These are phyloP conservation scores for Erysimum cheiri DNA, from an alignment of 441 rosid species.

Conservation along the genomic window DNA sequence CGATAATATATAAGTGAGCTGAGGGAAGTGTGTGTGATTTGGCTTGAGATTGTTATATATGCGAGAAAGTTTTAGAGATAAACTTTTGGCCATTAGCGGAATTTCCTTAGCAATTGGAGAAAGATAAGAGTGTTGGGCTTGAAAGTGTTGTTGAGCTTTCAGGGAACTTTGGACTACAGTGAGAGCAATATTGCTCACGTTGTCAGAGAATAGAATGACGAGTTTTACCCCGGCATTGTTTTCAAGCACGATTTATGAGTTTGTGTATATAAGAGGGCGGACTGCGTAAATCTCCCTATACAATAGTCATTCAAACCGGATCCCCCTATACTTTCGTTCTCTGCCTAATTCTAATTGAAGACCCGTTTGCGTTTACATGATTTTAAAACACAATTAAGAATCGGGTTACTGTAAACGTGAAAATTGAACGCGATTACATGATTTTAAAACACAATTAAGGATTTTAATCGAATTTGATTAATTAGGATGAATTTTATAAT, in stretches of 20 bases:
- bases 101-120: neutral
- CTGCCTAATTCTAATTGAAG: no score
- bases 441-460: no score
- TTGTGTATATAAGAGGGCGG: no score
- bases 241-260: neutral
- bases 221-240: neutral
- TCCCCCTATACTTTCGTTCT: no score
- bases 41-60: neutral
- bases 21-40: neutral
- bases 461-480: no score
- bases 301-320: no score
- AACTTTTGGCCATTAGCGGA: neutral
- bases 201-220: neutral
- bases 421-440: no score
- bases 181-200: neutral
- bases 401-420: no score
- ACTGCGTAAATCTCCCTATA: no score
- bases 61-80: neutral
- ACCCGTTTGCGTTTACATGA: no score
- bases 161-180: neutral
- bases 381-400: no score
- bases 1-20: neutral
- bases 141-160: slow-evolving; percentile 4
- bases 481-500: no score
- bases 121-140: neutral